Conservation (phyloP, 805 yeast genomes). For the Saccharomyces mikatae region DNA sequence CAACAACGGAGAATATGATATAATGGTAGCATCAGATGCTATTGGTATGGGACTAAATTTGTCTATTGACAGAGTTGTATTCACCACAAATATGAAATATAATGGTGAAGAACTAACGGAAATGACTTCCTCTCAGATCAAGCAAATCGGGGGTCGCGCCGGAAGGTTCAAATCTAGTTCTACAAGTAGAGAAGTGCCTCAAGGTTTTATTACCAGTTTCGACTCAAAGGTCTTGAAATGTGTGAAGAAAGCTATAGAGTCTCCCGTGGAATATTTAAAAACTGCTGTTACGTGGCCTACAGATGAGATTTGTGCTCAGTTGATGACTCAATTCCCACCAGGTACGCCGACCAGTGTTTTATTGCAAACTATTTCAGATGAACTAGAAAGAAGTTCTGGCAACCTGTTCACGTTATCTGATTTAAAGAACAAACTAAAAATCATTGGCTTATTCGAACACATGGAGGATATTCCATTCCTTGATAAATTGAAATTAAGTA, state of each 20-base stretch:
- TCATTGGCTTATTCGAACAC: slow-evolving; percentile 39
- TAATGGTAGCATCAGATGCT: slow-evolving; percentile 93
- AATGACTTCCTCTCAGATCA: slow-evolving; percentile 58
- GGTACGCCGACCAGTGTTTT: slow-evolving; percentile 40
- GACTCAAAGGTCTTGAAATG: slow-evolving; percentile 35
- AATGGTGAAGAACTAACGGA: slow-evolving; percentile 47
- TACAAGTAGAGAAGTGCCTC: slow-evolving; percentile 13
- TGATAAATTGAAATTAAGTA: slow-evolving; percentile 50
- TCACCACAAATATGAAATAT: slow-evolving; percentile 59
- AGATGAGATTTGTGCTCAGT: slow-evolving; percentile 55
- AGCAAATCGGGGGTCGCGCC: slow-evolving; percentile 95
- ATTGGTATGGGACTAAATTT: slow-evolving; percentile 95
- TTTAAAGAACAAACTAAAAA: slow-evolving; percentile 29
- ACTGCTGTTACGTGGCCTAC: slow-evolving; percentile 80
- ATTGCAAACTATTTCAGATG: slow-evolving; percentile 38
- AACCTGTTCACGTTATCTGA: slow-evolving; percentile 23
- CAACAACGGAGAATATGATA: slow-evolving; percentile 69
- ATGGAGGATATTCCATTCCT: slow-evolving; percentile 39
- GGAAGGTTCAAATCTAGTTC: slow-evolving; percentile 53
- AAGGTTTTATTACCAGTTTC: slow-evolving; percentile 52
- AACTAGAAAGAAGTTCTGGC: slow-evolving; percentile 14
- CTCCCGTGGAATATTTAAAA: slow-evolving; percentile 43
- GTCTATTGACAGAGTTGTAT: slow-evolving; percentile 72
- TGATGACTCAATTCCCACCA: slow-evolving; percentile 53
- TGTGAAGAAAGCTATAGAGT: slow-evolving; percentile 41